These are phyloP conservation scores for Phytophthora crassamura DNA, from an alignment of 352 stramenopile genomes.

Conservation along the genomic window DNA sequence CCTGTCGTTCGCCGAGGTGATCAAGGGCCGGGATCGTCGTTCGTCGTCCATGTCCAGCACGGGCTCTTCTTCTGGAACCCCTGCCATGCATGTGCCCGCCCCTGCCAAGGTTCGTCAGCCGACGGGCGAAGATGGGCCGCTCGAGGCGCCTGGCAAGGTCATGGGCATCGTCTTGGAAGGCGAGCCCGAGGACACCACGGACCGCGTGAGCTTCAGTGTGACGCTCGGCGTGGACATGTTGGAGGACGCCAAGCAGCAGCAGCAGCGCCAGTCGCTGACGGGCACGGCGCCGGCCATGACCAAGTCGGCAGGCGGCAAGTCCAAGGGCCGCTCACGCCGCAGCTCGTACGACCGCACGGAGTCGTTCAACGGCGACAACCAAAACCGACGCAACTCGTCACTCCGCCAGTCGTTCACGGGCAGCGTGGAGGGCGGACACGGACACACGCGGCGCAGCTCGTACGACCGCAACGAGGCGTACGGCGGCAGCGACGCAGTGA, in stretches of 20 bases:
- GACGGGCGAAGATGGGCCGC: conserved; percentile 77
- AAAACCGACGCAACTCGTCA: conserved; percentile 42
- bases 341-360: conserved; percentile 63
- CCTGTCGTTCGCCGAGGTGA: conserved; percentile 58
- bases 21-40: conserved; percentile 51
- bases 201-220: conserved; percentile 87
- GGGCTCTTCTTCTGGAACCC: conserved; percentile 33
- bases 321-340: conserved; percentile 50
- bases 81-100: conserved; percentile 26
- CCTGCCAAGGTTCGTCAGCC: conserved; percentile 67
- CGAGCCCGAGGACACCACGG: conserved; percentile 55
- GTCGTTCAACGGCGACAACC: conserved; percentile 43
- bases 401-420: conserved; percentile 46
- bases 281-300: conserved; percentile 26
- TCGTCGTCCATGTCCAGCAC: conserved; percentile 56
- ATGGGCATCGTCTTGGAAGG: conserved; percentile 80
- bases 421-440: conserved; percentile 31
- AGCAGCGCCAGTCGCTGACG: conserved; percentile 60
- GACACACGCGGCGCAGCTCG: conserved; percentile 49
- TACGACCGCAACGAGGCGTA: conserved; percentile 60
- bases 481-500: conserved; percentile 27
- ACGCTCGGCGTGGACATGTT: conserved; percentile 73
- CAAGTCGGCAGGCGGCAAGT: conserved; percentile 42
- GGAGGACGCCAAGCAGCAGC: conserved; percentile 75
- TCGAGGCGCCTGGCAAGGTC: conserved; percentile 74